Conservation (phyloP, 257 asterid species). For the Scutellaria minor region DNA sequence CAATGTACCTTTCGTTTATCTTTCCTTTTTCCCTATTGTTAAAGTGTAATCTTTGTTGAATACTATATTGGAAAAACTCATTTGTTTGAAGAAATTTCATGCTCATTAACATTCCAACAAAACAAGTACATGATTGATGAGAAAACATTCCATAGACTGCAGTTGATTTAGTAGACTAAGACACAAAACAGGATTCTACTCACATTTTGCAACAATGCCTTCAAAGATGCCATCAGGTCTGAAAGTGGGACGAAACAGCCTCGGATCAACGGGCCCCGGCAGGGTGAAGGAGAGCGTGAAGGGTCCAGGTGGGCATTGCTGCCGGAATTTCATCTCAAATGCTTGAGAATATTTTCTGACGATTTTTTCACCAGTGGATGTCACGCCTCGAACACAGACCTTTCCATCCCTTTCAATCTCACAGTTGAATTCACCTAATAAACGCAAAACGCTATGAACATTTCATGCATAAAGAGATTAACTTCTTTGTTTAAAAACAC, state of each 20-base stretch:
- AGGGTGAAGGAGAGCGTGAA: conserved; percentile 72
- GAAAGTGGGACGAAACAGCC: conserved; percentile 61
- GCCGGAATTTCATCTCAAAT: conserved; percentile 73
- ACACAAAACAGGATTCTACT: conserved; percentile 27
- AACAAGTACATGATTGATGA: conserved; percentile 13
- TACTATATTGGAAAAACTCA: conserved; percentile 22
- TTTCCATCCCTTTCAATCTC: conserved; percentile 62
- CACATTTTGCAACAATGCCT: conserved; percentile 60
- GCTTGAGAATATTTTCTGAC: conserved; percentile 62
- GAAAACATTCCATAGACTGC: conserved; percentile 8
- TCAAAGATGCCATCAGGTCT: conserved; percentile 86
- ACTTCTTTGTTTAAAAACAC: neutral
- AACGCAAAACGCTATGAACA: neutral
- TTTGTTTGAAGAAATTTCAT: conserved; percentile 13
- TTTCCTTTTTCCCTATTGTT: conserved; percentile 1
- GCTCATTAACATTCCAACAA: conserved; percentile 14
- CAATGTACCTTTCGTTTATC: neutral
- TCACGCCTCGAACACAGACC: conserved; percentile 68
- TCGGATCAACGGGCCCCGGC: conserved; percentile 89
- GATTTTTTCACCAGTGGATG: conserved; percentile 64
- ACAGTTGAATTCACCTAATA: conserved; percentile 75
- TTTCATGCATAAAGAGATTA: neutral
- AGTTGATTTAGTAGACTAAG: conserved; percentile 15
- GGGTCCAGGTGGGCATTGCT: conserved; percentile 82
- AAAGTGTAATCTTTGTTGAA: conserved; percentile 28